Evolutionary conservation across 495 filamentous ascomycete genomes (phyloP).

Genomic region (Daldinia vernicosa): DNA sequence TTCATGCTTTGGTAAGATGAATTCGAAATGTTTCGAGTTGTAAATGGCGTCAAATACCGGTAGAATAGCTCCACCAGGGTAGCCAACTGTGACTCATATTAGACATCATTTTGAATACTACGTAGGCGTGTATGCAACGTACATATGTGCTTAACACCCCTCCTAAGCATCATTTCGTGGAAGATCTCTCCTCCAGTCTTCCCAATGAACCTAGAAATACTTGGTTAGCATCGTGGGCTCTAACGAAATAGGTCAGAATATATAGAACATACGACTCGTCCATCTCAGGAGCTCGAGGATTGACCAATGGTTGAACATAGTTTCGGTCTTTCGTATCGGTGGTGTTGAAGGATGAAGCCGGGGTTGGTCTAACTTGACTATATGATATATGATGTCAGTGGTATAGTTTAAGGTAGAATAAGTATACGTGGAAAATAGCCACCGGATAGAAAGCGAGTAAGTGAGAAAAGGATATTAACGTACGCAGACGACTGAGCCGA

Average conservation of each 20-base stretch:
- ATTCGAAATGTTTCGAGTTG: conserved; percentile 82
- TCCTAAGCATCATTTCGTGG: conserved; percentile 98
- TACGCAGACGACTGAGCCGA: conserved; percentile 46
- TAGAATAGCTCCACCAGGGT: conserved; percentile 82
- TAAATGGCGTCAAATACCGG: conserved; percentile 86
- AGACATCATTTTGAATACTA: conserved; percentile 43
- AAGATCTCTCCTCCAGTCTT: conserved; percentile 97
- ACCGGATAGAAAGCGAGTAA: not conserved
- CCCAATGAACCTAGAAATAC: conserved; percentile 78
- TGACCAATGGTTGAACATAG: conserved; percentile 75
- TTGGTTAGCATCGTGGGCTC: conserved; percentile 43
- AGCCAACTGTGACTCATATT: conserved; percentile 63
- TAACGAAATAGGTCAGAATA: conserved; percentile 25
- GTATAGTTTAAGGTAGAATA: not conserved
- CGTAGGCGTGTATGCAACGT: conserved; percentile 52
- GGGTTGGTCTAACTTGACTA: conserved; percentile 58
- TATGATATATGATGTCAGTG: conserved; percentile 34
- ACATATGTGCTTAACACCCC: conserved; percentile 92
- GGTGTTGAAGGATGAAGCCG: conserved; percentile 77
- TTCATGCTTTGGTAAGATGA: conserved; percentile 80
- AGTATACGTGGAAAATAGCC: not conserved
- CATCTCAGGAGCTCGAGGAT: conserved; percentile 68
- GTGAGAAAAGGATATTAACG: conserved; percentile 30
- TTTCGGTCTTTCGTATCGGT: conserved; percentile 54
- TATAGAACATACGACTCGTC: conserved; percentile 72